Base-by-base conservation (phyloP, 805 yeast genomes). In the Ogataea pignaliae region DNA sequence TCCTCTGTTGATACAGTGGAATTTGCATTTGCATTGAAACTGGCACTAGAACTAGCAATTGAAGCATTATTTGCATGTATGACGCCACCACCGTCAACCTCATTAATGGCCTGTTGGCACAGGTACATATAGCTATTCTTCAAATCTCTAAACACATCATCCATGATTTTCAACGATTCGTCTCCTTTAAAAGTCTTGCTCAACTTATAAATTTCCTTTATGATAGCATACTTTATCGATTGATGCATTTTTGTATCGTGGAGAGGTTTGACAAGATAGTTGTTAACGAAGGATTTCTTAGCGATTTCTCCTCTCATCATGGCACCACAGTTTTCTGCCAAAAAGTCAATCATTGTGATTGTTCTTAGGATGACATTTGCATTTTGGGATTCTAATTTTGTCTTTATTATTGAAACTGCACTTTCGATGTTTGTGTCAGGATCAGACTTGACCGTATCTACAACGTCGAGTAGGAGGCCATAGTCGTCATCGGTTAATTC, bases 241-340 rank as follows among this genome's bases (percentile, higher is more conserved):
- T 69, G 63, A 66, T 90, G 96, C 29, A 84, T 75, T 33, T 69
- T 63, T 9, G 69, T 59, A 53, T 80, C 85, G 14, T 72, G 68
- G 10, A 79, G 68, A 48, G 88, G 65, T 42, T 70, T 68, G 29
- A 71, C 55, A 36, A 85, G 63, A 31, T 53, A 48, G 10, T 69
- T 52, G 29, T 63, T 61, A 14, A 82, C 76, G 55, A 83, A 82
- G 3, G 68, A 52, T 49, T 73, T 72, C 16, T 85, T 72, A 15
- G 86, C 80, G 32, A 85, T 75, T 51, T 78, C 80, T 37, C 72
- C 81, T 52, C 77, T 79, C 67, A 80, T 73, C 58, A 79, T 72
- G 11, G 88, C 78, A 3, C 90, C 90, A 61, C 91, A 84, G 60
- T 85, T 85, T 58, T 84, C 88, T 2, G 88, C 87, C 28, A 85